Base-by-base conservation (phyloP, 1,284 basidiomycete genomes). In the Tetrapyrgos nigripes region DNA sequence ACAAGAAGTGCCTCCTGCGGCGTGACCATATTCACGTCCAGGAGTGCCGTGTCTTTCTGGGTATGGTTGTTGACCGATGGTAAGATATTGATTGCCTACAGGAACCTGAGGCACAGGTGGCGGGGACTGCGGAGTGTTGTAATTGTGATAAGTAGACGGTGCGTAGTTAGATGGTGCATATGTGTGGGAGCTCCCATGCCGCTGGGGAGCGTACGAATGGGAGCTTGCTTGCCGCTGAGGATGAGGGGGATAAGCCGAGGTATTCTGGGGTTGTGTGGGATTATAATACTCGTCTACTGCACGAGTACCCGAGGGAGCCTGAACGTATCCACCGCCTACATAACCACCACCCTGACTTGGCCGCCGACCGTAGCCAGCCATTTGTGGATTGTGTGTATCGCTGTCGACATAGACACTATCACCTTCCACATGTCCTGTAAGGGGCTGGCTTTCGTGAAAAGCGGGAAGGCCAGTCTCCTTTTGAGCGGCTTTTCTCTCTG, bases 211-310 rank as follows among this genome's bases (percentile, higher is more conserved):
- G 17, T 40, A n/a, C 5, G 80, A 72, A 50, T 67, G 63, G 44
- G 61, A 53, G 5, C 55, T 49, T 21, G 61, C 62, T 56, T 46
- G 61, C 9, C 56, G 58, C 51, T 59, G 70, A 13, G 77, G 75
- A 47, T 80, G 80, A 29, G 79, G 77, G 48, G 78, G 78, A 67
- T 82, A 82, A 3, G 73, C 70, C 3, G 64, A 64, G 29, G 66
- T 59, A 17, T 69, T 24, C 48, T 64, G 58, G 17, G 74, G 67
- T 37, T 62, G 70, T 21, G 79, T 67, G 11, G 75, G 65, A 51
- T 79, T 79, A 66, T 91, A 89, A 64, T 91, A 92, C 31, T 89
- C 88, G 64, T 93, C 91, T 4, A 92, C 80, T 4, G 91, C 84
- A 40, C 89, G 83, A 47, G 83, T 81, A 2, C 91, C 91, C 19